Evolutionary conservation across 2,329 filamentous ascomycete genomes (phyloP).

Genomic region (Aspergillus quadrilineatus): DNA sequence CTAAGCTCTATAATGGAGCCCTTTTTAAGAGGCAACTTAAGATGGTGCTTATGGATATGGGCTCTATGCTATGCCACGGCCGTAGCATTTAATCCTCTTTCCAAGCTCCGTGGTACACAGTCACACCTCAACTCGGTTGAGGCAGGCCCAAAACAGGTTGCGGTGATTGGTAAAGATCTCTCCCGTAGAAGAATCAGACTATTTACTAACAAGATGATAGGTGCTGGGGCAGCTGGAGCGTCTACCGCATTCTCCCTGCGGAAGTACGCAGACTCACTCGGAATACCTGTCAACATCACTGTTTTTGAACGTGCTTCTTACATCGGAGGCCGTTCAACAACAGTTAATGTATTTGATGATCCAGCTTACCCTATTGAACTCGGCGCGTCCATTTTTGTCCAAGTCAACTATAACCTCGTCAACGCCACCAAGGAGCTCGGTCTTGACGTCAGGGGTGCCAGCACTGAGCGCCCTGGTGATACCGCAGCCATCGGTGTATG

Average conservation of each 20-base stretch:
- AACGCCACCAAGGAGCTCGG: slow-evolving; percentile 70
- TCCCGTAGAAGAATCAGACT: background rate
- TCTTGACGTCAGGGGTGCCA: slow-evolving; percentile 56
- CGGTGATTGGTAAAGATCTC: slow-evolving; percentile 34
- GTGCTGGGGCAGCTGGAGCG: slow-evolving; percentile 83
- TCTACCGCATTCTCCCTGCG: slow-evolving; percentile 81
- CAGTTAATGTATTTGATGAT: slow-evolving; percentile 73
- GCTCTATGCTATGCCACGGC: slow-evolving; percentile 14
- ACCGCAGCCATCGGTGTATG: slow-evolving; percentile 70
- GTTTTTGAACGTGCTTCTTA: slow-evolving; percentile 77
- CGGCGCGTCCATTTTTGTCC: slow-evolving; percentile 88
- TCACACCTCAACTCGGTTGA: slow-evolving; percentile 22
- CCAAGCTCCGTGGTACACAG: slow-evolving; percentile 25
- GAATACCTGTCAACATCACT: slow-evolving; percentile 72
- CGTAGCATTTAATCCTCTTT: slow-evolving; percentile 19
- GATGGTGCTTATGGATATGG: slow-evolving; percentile 9
- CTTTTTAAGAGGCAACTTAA: background rate
- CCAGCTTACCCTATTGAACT: slow-evolving; percentile 71
- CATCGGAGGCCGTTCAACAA: slow-evolving; percentile 84
- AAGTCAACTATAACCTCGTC: slow-evolving; percentile 77
- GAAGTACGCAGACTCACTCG: slow-evolving; percentile 63
- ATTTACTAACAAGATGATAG: slow-evolving; percentile 47
- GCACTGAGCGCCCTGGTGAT: slow-evolving; percentile 49
- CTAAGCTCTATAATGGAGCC: slow-evolving; percentile 11
- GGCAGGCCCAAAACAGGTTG: slow-evolving; percentile 31